Evolutionary conservation across 1,284 basidiomycete species (phyloP).

Genomic region (Pseudozyma sp.): DNA sequence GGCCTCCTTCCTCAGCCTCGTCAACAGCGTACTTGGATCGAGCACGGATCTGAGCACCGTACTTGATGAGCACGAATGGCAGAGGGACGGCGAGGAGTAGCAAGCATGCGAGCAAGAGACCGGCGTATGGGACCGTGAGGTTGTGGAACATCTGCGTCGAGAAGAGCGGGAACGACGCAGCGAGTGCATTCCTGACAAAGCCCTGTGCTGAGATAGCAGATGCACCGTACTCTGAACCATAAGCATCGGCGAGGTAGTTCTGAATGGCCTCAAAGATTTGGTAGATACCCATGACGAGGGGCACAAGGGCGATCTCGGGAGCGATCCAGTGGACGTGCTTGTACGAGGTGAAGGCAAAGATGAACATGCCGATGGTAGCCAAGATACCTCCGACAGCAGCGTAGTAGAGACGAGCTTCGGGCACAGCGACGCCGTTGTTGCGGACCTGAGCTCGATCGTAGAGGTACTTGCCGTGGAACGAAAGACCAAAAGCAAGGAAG

Average conservation of each 20-base stretch:
- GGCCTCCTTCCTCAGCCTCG: conserved; percentile 34
- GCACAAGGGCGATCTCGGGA: conserved; percentile 54
- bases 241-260: conserved; percentile 52
- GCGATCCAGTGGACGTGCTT: conserved; percentile 59
- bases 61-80: conserved; percentile 56
- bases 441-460: conserved; percentile 48
- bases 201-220: conserved; percentile 58
- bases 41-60: conserved; percentile 54
- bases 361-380: conserved; percentile 56
- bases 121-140: conserved; percentile 50
- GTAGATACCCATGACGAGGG: conserved; percentile 60
- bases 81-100: conserved; percentile 52
- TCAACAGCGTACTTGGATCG: conserved; percentile 58
- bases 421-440: conserved; percentile 57
- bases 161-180: conserved; percentile 55
- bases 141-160: conserved; percentile 61
- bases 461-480: conserved; percentile 57
- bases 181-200: conserved; percentile 55
- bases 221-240: conserved; percentile 51
- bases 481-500: conserved; percentile 63
- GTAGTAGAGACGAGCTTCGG: conserved; percentile 61
- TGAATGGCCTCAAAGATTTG: conserved; percentile 59
- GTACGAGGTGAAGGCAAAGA: conserved; percentile 60
- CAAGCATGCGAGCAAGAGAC: conserved; percentile 51
- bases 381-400: conserved; percentile 53